Evolutionary conservation across 225 moss, liverwort and hornwort species (phyloP).

Genomic region (Bryum argenteum): DNA sequence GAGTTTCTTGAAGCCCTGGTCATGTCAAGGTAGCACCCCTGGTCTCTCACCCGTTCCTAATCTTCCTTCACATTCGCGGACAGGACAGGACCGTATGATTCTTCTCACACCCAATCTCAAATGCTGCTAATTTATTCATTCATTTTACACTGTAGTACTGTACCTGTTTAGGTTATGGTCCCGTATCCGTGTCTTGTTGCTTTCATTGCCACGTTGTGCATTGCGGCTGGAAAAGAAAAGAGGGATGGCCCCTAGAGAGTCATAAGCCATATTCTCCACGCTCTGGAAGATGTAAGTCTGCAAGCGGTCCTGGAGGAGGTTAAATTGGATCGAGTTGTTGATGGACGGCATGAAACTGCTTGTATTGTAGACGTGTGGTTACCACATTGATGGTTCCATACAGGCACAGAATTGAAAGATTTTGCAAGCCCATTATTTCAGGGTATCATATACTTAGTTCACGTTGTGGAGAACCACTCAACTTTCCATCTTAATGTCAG

Average conservation of each 20-base stretch:
- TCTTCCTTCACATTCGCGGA: neutral
- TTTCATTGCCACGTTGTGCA: too few relatives aligned
- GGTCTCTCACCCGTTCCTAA: too few relatives aligned
- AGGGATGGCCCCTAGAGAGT: too few relatives aligned
- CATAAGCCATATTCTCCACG: too few relatives aligned
- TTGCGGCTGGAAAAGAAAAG: too few relatives aligned
- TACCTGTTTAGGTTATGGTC: neutral
- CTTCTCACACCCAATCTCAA: neutral
- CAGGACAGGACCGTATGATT: neutral
- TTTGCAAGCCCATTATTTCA: constrained; percentile 3
- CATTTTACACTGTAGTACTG: neutral
- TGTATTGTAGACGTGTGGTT: constrained; percentile 8
- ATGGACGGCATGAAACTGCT: neutral
- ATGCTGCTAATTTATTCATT: neutral
- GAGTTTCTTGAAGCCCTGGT: constrained; percentile 92
- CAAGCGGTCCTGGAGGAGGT: too few relatives aligned
- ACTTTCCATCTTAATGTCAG: too few relatives aligned
- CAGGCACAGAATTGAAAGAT: constrained; percentile 17
- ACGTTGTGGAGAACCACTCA: too few relatives aligned
- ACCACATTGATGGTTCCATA: neutral
- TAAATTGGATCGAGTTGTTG: too few relatives aligned
- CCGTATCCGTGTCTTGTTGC: neutral
- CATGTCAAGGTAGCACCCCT: constrained; percentile 71
- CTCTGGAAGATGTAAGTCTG: too few relatives aligned
- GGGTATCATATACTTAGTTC: neutral